Evolutionary conservation across 495 filamentous ascomycete species (phyloP).

Genomic region (Penicillium tannophilum): DNA sequence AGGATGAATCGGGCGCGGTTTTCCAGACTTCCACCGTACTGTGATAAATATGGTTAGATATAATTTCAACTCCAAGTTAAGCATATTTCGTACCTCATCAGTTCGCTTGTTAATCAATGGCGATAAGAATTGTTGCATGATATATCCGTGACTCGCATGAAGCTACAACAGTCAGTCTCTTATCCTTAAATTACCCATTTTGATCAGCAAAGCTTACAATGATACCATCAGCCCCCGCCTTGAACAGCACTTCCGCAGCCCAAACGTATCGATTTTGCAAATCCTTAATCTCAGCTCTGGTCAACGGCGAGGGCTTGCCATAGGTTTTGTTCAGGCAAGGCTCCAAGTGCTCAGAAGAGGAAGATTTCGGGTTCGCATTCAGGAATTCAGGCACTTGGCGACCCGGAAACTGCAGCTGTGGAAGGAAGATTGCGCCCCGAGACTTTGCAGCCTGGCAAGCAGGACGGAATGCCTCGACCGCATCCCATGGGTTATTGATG

Average conservation of each 20-base stretch:
- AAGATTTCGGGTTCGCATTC: slow-evolving; percentile 19
- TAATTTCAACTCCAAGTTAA: too few species aligned
- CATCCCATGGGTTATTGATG: slow-evolving; percentile 22
- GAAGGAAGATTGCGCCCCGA: slow-evolving; percentile 19
- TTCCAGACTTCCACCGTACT: slow-evolving; percentile 45
- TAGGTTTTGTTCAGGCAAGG: slow-evolving; percentile 22
- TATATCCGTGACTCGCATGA: slow-evolving; percentile 33
- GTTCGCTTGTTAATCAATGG: slow-evolving; percentile 42
- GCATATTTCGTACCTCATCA: slow-evolving; percentile 34
- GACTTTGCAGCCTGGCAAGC: slow-evolving; percentile 21
- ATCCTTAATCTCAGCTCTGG: slow-evolving; percentile 16
- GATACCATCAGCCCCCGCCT: slow-evolving; percentile 22
- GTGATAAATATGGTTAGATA: too few species aligned
- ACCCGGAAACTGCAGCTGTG: slow-evolving; percentile 20
- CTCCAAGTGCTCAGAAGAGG: slow-evolving; percentile 15
- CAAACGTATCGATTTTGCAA: slow-evolving; percentile 18
- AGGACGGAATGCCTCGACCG: slow-evolving; percentile 20
- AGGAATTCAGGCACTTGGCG: slow-evolving; percentile 20
- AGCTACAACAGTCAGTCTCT: slow-evolving; percentile 4
- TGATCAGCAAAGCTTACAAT: slow-evolving; percentile 9
- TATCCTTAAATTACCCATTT: not conserved
- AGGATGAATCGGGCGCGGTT: slow-evolving; percentile 39
- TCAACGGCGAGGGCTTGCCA: slow-evolving; percentile 19
- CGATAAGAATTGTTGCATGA: slow-evolving; percentile 37
- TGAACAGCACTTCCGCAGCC: slow-evolving; percentile 18